Base-by-base conservation (phyloP, 495 filamentous ascomycete species). In the Trichoderma parareesei region DNA sequence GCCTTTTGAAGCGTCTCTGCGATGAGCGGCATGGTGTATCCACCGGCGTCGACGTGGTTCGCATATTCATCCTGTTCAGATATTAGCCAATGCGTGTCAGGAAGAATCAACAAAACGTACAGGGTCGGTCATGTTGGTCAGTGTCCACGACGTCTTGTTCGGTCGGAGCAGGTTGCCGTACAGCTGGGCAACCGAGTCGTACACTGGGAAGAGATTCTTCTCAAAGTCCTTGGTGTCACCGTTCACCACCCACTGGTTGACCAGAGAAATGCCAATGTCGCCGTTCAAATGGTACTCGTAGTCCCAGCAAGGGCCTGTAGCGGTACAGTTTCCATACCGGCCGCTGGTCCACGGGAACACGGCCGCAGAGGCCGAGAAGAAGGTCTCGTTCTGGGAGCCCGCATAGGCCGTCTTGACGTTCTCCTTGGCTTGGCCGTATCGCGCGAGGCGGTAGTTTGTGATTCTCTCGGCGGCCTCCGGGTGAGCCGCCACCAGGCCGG, bases 191-290 rank as follows among this genome's bases (percentile, higher is more conserved):
- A 57, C 37, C 9, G 53, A 57, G 14, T 57, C 53, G 5, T 57
- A 57, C 13, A 57, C 18, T 0, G 53, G 53, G 53, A 57, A 57
- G 27, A 57, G 53, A 27, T 33, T 57, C 33, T 57, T 10, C 4
- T 57, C 7, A 35, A 57, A 57, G 53, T 57, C 4, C 53, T 57
- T 33, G 7, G 53, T 57, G 6, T 57, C 53, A 14, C 53, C 53
- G 53, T 27, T 57, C 16, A 37, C 33, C 35, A 57, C 53, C 53
- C 53, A 57, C 9, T 57, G 53, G 53, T 57, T 57, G 11, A 57
- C 74, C 33, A 89, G 75, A 0, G 86, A 85, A 71, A 93, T 90
- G 67, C 91, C 90, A 9, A 87, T 87, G 69, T 92, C 53, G 35
- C 53, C 53, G 14, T 57, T 92, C 62, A 86, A 64, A 69, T 87